Base-by-base conservation (phyloP, 495 filamentous ascomycete genomes). In the Penicillium paradoxum region DNA sequence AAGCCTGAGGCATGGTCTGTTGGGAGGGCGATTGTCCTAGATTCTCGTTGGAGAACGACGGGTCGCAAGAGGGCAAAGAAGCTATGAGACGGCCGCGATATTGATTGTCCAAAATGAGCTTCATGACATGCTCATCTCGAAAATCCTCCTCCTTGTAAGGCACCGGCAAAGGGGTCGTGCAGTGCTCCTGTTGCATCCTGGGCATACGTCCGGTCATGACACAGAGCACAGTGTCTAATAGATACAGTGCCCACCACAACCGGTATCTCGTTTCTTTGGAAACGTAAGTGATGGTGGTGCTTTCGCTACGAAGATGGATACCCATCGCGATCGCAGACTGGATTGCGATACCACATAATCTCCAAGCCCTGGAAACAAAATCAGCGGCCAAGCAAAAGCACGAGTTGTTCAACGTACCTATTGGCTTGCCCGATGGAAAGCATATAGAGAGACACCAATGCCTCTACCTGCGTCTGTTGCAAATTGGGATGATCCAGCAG, bases 201-300 rank as follows among this genome's bases (percentile, higher is more conserved):
- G 72, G 73, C 4, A 79, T 77, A 15, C 83, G 76, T 3, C 83
- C 83, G n/a, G 79, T 84, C 62, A 83, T 79, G 19, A 74, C 71
- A 53, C 72, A 72, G 15, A 86, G 71, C n/a, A 69, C 55, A 30
- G 75, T 72, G 49, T 85, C 83, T 10, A 84, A 61, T 3, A 70
- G 69, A 48, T 80, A 80, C 4, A 86, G 44, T 5, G 79, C 73
- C 76, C 80, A 70, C 67, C 67, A 70, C 6, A 66, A 58, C 18
- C 62, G 49, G 48, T 65, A 65, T 17, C 65, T 58, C 22, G 51
- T 64, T 39, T 70, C 67, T 53, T 77, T 80, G 18, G 81, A 74
- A 9, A 65, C 56, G 30, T 75, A 69, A 8, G 55, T 54, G 17
- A 81, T 33, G 14, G 6, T 63, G 15, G 58, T 66, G 38, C 71